Evolutionary conservation across 2,329 filamentous ascomycete genomes (phyloP), one percentile per base, ranked within the genome.

Genomic region (Xylaria sp.): DNA sequence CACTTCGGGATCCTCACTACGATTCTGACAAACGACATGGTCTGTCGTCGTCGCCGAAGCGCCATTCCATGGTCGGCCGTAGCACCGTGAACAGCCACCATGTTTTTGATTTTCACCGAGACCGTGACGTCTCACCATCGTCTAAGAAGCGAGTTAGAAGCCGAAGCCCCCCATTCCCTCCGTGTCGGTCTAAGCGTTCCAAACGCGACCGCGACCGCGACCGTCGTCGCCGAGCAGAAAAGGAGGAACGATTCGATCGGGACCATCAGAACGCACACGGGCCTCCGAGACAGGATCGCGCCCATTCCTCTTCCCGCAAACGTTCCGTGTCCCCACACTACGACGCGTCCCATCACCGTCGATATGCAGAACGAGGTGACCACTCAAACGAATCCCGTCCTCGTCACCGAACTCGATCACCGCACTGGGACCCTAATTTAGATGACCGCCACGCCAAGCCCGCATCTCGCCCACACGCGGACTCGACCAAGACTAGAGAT

Each of bases 131-230:
- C 58, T 77, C 76, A 2, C 72, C 76, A 35, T 69, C 74, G 23
- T 74, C 75, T 4, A 63, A 72, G 42, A 80, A 79, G 65, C 73
- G 78, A 54, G 71, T 73, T 52, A 73, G 78, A 59, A 79, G 74
- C 59, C 73, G 73, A 54, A 79, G 76, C 52, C 75, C 69, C n/a
- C 67, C 78, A 1, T 68, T 72, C 19, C 72, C 70, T 2, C 67
- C 68, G 4, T 72, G 72, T 37, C 74, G 73, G 54, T 72, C 74
- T 30, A 80, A 80, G 66, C 76, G 70, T 76, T 77, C 78, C 65
- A 75, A 75, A 71, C 72, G 71, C 52, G 69, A 71, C 10, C 69
- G 68, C 58, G 67, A 70, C 49, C 69, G 69, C 46, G 69, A 71
- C 34, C 69, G 69, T 18, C 67, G 67, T 52, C 67, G 69, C 54